A percentile compares a stretch with the other conserved stretches of the same genome.
These are phyloP conservation scores for Margaritispora aquatica DNA, from an alignment of 495 filamentous ascomycete genomes.

Conservation along the genomic window DNA sequence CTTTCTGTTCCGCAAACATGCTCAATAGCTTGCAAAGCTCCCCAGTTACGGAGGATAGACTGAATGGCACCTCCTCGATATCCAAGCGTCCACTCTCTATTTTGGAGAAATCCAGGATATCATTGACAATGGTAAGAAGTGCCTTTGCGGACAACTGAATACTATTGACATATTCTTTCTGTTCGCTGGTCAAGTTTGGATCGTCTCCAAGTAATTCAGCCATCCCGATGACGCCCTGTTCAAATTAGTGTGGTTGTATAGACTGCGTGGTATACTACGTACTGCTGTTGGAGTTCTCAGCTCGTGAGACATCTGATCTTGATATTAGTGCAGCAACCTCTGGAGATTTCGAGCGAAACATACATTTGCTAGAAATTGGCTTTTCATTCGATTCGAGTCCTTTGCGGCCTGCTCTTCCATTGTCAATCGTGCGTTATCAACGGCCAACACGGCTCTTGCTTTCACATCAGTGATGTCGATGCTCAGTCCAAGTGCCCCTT, in stretches of 20 bases:
- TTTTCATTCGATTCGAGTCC: slow-evolving; percentile 61
- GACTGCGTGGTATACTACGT: slow-evolving; percentile 18
- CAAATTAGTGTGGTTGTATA: not conserved
- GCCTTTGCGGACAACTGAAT: slow-evolving; percentile 73
- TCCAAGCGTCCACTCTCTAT: slow-evolving; percentile 70
- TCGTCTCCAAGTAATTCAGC: slow-evolving; percentile 63
- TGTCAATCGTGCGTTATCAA: slow-evolving; percentile 52
- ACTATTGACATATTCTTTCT: slow-evolving; percentile 66
- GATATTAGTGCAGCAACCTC: not conserved
- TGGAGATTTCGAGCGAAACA: not conserved
- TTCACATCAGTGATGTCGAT: slow-evolving; percentile 62
- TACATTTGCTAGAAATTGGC: slow-evolving; percentile 54
- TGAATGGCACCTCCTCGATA: slow-evolving; percentile 72
- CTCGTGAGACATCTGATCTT: slow-evolving; percentile 70
- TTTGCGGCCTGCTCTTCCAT: slow-evolving; percentile 60
- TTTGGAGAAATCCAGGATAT: slow-evolving; percentile 82
- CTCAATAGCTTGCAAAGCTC: slow-evolving; percentile 54
- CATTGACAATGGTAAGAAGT: slow-evolving; percentile 80
- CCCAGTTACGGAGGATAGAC: slow-evolving; percentile 61
- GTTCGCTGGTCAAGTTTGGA: slow-evolving; percentile 54
- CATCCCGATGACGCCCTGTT: slow-evolving; percentile 72
- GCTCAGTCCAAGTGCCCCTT: slow-evolving; percentile 60
- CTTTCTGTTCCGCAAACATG: slow-evolving; percentile 50
- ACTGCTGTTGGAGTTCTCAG: slow-evolving; percentile 58
- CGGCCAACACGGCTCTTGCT: slow-evolving; percentile 45